A percentile compares a stretch with the other conserved stretches of the same genome.
phyloP scores from a whole-genome alignment of 2,329 filamentous ascomycete genomes.

The Penicillium sp. region DNA sequence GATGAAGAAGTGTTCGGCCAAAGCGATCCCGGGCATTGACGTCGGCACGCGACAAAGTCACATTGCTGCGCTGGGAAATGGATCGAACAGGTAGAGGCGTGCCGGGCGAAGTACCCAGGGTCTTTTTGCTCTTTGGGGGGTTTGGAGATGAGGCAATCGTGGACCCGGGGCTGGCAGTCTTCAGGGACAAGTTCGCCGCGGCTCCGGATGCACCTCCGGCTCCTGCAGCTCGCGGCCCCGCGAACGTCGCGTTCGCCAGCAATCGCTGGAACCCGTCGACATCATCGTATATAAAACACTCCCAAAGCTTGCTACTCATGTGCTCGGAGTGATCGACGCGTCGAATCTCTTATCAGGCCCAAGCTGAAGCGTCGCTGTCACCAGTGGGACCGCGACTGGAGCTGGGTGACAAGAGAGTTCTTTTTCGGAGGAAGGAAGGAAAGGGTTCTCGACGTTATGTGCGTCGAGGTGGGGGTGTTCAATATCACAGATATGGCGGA shows the following conservation, averaged over 20 bases:
- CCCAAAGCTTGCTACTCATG: slow-evolving; percentile 98
- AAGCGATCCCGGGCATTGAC: slow-evolving; percentile 81
- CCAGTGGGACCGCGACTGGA: slow-evolving; percentile 90
- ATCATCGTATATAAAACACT: slow-evolving; percentile 96
- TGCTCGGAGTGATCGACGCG: slow-evolving; percentile 48
- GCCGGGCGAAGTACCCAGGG: slow-evolving; percentile 49
- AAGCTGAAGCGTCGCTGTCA: slow-evolving; percentile 83
- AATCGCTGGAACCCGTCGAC: slow-evolving; percentile 91
- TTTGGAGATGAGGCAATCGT: slow-evolving; percentile 34
- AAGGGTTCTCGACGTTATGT: slow-evolving; percentile 9
- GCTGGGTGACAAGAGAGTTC: slow-evolving; percentile 40
- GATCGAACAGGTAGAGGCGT: slow-evolving; percentile 46
- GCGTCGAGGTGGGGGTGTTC: slow-evolving; percentile 18
- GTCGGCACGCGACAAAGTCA: slow-evolving; percentile 62
- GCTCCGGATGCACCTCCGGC: slow-evolving; percentile 23
- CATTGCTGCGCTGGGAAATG: slow-evolving; percentile 19
- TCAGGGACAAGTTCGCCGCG: slow-evolving; percentile 20
- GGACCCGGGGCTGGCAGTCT: slow-evolving; percentile 33
- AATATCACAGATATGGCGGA: neutral
- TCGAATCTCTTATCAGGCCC: slow-evolving; percentile 54
- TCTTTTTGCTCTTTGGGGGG: slow-evolving; percentile 53
- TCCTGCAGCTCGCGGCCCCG: slow-evolving; percentile 32
- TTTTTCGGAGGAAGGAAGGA: slow-evolving; percentile 12
- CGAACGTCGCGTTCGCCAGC: slow-evolving; percentile 66
- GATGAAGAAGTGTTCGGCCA: slow-evolving; percentile 81